Evolutionary conservation across 31 red algal species (phyloP), one percentile per base, ranked within the genome.

Genomic region (Odonthalia washingtoniensis): DNA sequence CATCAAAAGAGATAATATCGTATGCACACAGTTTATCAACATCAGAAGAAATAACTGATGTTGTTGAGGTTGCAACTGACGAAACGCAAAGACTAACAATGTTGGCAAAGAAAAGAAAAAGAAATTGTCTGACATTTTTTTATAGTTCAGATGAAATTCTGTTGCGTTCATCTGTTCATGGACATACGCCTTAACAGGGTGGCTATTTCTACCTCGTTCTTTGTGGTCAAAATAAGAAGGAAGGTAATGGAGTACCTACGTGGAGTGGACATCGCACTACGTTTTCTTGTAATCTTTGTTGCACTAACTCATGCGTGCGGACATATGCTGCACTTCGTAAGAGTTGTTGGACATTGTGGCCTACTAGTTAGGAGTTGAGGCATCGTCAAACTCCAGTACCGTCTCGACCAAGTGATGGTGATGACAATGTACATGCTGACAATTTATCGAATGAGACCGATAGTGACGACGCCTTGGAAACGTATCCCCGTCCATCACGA

Each of bases 1-100:
- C 49, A 75, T 75, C 75, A 75, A 17, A 77, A 75, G 83, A 65
- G 74, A 40, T 67, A 86, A 14, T 39, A 40, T 75, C 75, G 33
- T 88, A 1, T 44, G 46, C 44, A 52, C 45, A 28, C 46, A 79
- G 46, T 72, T 74, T 38, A 39, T 40, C 36, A 70, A 9, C 33
- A 36, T 88, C 63, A 0, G 65, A 14, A 35, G 18, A 38, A 12
- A 31, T 45, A 67, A 28, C n/a, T n/a, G n/a, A 32, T 18, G 26
- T 17, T 14, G 18, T 27, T 30, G 41, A 31, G 40, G 45, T 45
- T 57, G 42, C 35, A n/a, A 76, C 33, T 16, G 26, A 43, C 9
- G 73, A 76, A 42, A 40, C 16, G 36, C 5, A 26, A 42, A 46
- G 45, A 46, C 40, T 78, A 5, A 57, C 53, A 9, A 46, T 3